Conservation (phyloP, 345 rosid genomes). For the Luvunga scandens region DNA sequence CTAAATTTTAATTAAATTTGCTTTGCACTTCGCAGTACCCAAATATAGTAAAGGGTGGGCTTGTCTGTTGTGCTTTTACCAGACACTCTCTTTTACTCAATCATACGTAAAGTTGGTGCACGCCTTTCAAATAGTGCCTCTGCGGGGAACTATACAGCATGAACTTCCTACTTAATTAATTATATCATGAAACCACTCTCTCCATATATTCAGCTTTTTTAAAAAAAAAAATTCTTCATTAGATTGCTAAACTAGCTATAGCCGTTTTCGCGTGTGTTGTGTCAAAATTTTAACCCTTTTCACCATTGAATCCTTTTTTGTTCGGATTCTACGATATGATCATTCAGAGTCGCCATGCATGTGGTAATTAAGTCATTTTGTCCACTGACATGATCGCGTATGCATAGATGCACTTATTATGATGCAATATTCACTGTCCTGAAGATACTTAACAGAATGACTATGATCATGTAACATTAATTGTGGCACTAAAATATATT, state of each 20-base stretch:
- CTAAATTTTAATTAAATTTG: too few relatives aligned
- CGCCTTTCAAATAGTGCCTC: slow-evolving; percentile 35
- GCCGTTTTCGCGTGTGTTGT: too few relatives aligned
- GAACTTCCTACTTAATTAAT: background rate
- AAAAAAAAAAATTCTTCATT: slow-evolving; percentile 1
- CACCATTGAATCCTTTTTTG: slow-evolving; percentile 6
- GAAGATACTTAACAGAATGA: background rate
- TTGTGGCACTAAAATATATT: background rate
- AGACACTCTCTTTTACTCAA: slow-evolving; percentile 38
- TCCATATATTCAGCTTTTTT: background rate
- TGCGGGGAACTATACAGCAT: slow-evolving; percentile 1
- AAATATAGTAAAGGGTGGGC: slow-evolving; percentile 24
- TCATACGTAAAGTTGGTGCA: slow-evolving; percentile 48
- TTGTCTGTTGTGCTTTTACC: slow-evolving; percentile 32
- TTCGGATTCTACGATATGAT: slow-evolving; percentile 7
- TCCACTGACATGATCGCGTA: background rate
- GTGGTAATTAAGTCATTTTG: background rate
- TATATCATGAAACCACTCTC: too few relatives aligned
- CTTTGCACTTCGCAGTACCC: slow-evolving; percentile 1
- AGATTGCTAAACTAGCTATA: background rate
- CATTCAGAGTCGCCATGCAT: slow-evolving; percentile 1
- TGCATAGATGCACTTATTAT: slow-evolving; percentile 7
- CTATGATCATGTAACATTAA: background rate
- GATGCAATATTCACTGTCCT: slow-evolving; percentile 9
- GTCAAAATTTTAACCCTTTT: background rate